These are phyloP conservation scores for Circinella minor DNA, from an alignment of 371 early-diverging fungal species.

Conservation along the genomic window DNA sequence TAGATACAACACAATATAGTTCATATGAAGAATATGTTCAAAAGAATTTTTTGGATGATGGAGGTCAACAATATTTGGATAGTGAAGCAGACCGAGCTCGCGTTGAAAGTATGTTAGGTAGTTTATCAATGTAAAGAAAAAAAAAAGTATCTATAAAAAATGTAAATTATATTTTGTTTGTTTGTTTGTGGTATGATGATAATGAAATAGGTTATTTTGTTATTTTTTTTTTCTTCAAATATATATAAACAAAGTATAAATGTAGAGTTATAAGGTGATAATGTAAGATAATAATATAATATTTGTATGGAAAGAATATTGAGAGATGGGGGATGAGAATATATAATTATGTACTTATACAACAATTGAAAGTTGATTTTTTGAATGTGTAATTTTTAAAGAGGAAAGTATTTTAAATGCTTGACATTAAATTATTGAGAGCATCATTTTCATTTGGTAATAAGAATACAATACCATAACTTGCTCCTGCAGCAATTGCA, in stretches of 20 bases:
- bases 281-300: too few species aligned
- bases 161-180: too few species aligned
- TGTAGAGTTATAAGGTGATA: too few species aligned
- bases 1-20: constrained; percentile 22
- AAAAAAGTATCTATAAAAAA: neutral
- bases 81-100: constrained; percentile 40
- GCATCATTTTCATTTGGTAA: constrained; percentile 34
- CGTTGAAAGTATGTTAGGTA: constrained; percentile 39
- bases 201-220: too few species aligned
- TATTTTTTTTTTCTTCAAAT: too few species aligned
- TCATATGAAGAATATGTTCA: constrained; percentile 49
- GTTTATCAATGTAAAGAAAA: constrained; percentile 2
- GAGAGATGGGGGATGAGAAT: too few species aligned
- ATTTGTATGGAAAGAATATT: too few species aligned
- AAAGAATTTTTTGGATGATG: constrained; percentile 43
- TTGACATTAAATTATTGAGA: neutral
- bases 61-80: constrained; percentile 42
- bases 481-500: constrained; percentile 63
- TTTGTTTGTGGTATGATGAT: neutral
- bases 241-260: too few species aligned
- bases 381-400: too few species aligned
- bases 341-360: too few species aligned
- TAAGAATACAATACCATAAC: constrained; percentile 50
- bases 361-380: too few species aligned
- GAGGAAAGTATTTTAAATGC: neutral